A percentile compares a stretch with the other conserved stretches of the same genome.
Conservation (phyloP, 345 rosid species). For the Passiflora organensis region DNA sequence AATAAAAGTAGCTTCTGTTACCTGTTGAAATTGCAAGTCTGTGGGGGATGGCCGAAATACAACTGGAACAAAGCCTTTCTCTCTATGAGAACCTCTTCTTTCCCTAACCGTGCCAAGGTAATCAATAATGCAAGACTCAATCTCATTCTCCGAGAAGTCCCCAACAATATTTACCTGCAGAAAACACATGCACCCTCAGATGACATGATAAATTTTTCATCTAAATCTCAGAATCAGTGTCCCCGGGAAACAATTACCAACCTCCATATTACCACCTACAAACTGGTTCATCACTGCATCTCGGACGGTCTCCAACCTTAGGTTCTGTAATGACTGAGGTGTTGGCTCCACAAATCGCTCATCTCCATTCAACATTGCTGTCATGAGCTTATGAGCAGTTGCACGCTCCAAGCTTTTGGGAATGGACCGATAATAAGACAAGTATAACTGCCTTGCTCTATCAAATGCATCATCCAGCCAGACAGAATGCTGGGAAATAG, state of each 20-base stretch:
- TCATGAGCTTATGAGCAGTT: conserved; percentile 98
- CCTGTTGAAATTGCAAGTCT: conserved; percentile 77
- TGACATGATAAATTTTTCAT: conserved; percentile 10
- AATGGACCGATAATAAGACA: conserved; percentile 90
- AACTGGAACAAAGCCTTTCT: conserved; percentile 45
- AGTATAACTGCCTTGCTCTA: conserved; percentile 87
- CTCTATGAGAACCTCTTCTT: conserved; percentile 33
- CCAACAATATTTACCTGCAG: conserved; percentile 90
- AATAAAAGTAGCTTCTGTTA: conserved; percentile 25
- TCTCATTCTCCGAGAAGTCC: conserved; percentile 85
- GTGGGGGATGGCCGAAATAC: conserved; percentile 67
- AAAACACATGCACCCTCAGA: conserved; percentile 8
- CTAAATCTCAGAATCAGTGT: background rate
- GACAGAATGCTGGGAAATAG: conserved; percentile 81
- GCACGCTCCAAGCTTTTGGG: conserved; percentile 99
- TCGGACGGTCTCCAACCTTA: conserved; percentile 65
- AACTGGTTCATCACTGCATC: conserved; percentile 97
- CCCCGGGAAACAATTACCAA: conserved; percentile 18
- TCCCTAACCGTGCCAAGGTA: conserved; percentile 90
- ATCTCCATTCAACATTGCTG: conserved; percentile 93
- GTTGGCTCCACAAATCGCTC: conserved; percentile 96
- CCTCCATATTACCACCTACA: conserved; percentile 97
- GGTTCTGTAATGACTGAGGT: conserved; percentile 70
- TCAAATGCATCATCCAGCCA: conserved; percentile 99
- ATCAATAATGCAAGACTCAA: conserved; percentile 78